A percentile compares a stretch with the other conserved stretches of the same genome.
Evolutionary conservation across 805 yeast species (phyloP).

Genomic region (Brettanomyces anomalus): DNA sequence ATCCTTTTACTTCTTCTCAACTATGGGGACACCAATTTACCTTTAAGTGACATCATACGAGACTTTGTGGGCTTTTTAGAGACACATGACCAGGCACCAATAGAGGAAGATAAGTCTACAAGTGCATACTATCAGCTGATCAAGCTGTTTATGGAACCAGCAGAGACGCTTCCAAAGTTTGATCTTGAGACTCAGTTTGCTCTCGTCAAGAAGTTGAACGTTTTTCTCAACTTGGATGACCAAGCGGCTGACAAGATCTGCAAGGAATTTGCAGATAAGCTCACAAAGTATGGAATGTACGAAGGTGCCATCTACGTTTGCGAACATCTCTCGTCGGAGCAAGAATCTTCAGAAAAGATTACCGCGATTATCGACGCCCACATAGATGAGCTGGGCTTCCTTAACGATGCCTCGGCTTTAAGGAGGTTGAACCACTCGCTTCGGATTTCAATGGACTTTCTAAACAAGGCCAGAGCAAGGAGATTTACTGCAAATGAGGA

Average conservation of each 20-base stretch:
- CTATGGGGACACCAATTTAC: conserved; percentile 44
- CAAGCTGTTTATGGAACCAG: conserved; percentile 9
- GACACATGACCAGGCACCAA: not conserved
- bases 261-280: conserved; percentile 38
- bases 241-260: conserved; percentile 13
- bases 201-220: conserved; percentile 18
- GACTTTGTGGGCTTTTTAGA: conserved; percentile 12
- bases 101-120: not conserved
- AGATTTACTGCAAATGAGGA: conserved; percentile 41
- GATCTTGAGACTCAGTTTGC: conserved; percentile 17
- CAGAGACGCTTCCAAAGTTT: conserved; percentile 7
- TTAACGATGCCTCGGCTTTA: conserved; percentile 22
- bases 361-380: conserved; percentile 27
- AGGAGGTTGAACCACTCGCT: conserved; percentile 30
- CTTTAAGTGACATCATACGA: conserved; percentile 25
- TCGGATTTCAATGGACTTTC: conserved; percentile 37
- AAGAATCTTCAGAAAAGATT: conserved; percentile 32
- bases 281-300: conserved; percentile 39
- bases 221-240: conserved; percentile 8
- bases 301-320: conserved; percentile 56
- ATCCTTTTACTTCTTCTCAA: conserved; percentile 50
- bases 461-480: conserved; percentile 55
- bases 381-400: conserved; percentile 22
- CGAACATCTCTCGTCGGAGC: conserved; percentile 46
- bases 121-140: conserved; percentile 8